Evolutionary conservation across 148 eudicot species (phyloP), one percentile per base, ranked within the genome.

Genomic region (Nyssa sinensis): DNA sequence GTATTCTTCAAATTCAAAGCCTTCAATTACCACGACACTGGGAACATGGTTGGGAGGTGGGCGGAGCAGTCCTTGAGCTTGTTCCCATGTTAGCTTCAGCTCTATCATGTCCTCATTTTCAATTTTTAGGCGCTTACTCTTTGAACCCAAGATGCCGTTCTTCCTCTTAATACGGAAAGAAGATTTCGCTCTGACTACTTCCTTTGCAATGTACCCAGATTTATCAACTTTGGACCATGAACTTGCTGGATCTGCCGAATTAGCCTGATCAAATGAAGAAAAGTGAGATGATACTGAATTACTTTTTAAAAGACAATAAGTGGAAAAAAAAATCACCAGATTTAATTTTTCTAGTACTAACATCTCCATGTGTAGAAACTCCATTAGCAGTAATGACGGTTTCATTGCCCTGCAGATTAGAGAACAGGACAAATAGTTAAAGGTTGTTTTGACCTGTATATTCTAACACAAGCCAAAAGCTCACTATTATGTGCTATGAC

Each of bases 61-160:
- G 24, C 85, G 85, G 37, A 82, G 39, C 78, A 82, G 58, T 34
- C 78, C 72, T 72, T 82, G 85, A 75, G 76, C 82, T 82, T 82
- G 77, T 37, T 64, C 71, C 75, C 70, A 72, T 5, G 80, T 82
- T 55, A 55, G 8, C 24, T 55, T 71, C 39, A 83, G 70, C 72
- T 81, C 77, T 76, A 81, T 47, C 24, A 70, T 7, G 55, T 83
- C 79, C 49, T 74, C 69, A 33, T 72, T 81, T 64, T 78, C 77
- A 33, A 51, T 24, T 77, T 59, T 74, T 23, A 44, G 64, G 35
- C 71, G 69, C 73, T 86, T 83, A 37, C 62, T 73, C 77, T 64
- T 81, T 19, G 78, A 74, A 74, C 70, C 74, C 66, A 72, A 8
- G 39, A 59, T 29, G 59, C 77, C 67, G 62, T 37, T 81, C 73